A percentile compares a stretch with the other conserved stretches of the same genome.
Conservation (phyloP, 2,329 filamentous ascomycete species). For the Ilyonectria robusta region DNA sequence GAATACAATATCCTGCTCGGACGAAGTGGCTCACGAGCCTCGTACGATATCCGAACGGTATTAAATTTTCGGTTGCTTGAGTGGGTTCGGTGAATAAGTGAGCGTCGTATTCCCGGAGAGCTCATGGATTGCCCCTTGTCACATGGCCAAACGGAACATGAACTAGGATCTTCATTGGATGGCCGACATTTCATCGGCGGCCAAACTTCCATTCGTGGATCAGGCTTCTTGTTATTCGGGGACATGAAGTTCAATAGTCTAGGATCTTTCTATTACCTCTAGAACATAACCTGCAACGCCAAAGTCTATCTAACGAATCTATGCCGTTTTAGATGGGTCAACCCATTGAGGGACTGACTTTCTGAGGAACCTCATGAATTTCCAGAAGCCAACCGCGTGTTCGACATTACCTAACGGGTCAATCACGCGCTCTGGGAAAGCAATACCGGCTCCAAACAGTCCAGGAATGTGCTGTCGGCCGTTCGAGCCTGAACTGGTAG, state of each 20-base stretch:
- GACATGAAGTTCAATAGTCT: background rate
- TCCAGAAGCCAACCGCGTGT: constrained; percentile 73
- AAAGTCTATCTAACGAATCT: background rate
- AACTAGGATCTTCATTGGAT: background rate
- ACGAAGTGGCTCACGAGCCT: background rate
- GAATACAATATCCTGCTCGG: background rate
- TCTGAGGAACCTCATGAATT: constrained; percentile 76
- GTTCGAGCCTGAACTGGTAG: background rate
- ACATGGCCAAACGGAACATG: background rate
- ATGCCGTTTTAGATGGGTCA: background rate
- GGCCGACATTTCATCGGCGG: background rate
- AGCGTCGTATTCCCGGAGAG: background rate
- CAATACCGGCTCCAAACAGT: constrained; percentile 74
- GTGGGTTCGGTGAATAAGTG: background rate
- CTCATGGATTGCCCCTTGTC: background rate
- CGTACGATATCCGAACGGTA: background rate
- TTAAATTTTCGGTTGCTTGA: background rate
- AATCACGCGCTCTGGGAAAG: constrained; percentile 72
- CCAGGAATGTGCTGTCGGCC: constrained; percentile 60
- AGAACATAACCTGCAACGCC: background rate
- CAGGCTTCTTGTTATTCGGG: background rate
- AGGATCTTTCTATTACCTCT: background rate
- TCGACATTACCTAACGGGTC: constrained; percentile 75
- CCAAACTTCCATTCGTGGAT: background rate
- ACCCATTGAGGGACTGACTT: constrained; percentile 60